Evolutionary conservation across 192 early-diverging fungal genomes (phyloP), one percentile per base, ranked within the genome.

Genomic region (Coemansia sp.): DNA sequence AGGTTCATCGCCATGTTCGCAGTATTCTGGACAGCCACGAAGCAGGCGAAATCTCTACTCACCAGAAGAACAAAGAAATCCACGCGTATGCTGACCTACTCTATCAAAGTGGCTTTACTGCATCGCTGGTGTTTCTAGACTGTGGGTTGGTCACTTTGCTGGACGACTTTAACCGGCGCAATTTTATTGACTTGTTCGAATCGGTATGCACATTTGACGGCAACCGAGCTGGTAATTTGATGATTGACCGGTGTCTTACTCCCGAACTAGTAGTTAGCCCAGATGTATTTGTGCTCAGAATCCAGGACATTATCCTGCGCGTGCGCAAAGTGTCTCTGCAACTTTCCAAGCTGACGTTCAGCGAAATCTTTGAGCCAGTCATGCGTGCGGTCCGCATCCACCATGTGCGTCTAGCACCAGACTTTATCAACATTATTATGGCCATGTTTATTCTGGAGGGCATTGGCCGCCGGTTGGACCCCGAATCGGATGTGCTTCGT

Each of bases 391-490:
- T 97, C 3, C 84, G 95, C n/a, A 78, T 80, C 4, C 93, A 98
- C 73, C 93, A 93, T 62, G 94, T 98, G 1, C 88, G 90, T 55
- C 82, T 98, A 55, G 97, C 96, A 67, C 93, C 94, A 0, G 95
- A 96, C 64, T 98, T 97, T 81, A 89, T 92, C 8, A 97, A 96
- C 78, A 88, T 97, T 16, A 87, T 94, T 9, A 87, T 98, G 38
- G 88, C 91, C 8, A 92, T 96, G 59, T 85, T 97, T 80, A 83
- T 98, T 57, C 71, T 98, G 2, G 97, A 98, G 73, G 97, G 97
- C 0, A 92, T 98, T 72, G 97, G 97, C 4, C 71, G 93, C 22
- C 86, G 89, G 48, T 71, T 98, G 54, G 91, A 98, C 73, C 93
- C 94, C 0, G 87, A 93, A 9, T 83, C 96, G 20, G 97, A 98